Conservation (phyloP, 345 rosid genomes). For the Eucalyptus grandis region DNA sequence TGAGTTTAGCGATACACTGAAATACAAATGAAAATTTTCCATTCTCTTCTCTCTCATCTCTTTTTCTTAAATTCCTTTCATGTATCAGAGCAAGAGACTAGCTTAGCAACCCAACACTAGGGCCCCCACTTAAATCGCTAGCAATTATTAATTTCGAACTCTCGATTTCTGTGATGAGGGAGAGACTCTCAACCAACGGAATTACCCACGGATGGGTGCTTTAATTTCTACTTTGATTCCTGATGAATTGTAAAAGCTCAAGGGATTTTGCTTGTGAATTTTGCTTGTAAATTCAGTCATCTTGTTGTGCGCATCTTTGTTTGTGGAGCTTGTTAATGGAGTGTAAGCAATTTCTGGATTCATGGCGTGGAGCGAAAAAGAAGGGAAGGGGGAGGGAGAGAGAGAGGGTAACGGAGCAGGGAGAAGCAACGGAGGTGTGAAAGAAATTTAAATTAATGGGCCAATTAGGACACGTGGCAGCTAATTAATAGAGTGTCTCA, state of each 20-base stretch:
- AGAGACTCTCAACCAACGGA: rapidly evolving
- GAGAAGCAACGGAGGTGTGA: neutral
- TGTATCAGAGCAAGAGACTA: no score
- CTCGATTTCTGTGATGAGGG: rapidly evolving
- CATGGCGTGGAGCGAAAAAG: neutral
- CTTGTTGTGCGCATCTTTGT: neutral
- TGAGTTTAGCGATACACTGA: no score
- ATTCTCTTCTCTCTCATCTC: no score
- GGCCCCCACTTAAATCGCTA: no score
- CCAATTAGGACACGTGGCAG: neutral
- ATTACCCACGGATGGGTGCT: rapidly evolving
- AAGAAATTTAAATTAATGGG: no score
- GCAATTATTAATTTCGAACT: rapidly evolving
- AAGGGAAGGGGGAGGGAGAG: neutral
- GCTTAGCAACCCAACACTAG: rapidly evolving
- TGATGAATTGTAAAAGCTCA: no score
- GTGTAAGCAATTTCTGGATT: neutral
- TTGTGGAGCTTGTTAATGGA: neutral
- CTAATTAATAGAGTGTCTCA: neutral
- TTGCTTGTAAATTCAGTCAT: neutral
- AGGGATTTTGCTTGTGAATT: neutral
- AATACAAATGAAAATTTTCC: no score
- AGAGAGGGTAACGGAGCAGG: neutral
- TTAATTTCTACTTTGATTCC: neutral
- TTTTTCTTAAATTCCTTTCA: no score